Conservation (phyloP, 2,329 filamentous ascomycete genomes). For the Colletotrichum sp. region DNA sequence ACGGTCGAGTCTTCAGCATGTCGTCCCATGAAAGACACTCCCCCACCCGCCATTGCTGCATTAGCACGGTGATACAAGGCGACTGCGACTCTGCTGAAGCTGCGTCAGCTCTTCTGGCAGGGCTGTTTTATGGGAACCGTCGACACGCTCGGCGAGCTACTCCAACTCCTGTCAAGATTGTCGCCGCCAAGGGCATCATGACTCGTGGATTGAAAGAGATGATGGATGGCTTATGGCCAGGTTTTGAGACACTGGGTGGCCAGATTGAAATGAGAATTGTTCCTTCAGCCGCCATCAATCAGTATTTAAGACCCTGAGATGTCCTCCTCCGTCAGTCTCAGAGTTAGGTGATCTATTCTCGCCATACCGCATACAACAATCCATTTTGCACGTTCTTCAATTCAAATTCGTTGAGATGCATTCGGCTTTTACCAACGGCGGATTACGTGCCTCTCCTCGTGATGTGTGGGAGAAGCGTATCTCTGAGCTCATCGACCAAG, state of each 20-base stretch:
- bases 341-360: neutral
- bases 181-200: neutral
- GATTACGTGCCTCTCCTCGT: neutral
- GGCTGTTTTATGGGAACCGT: neutral
- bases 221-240: neutral
- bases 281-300: neutral
- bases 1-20: neutral
- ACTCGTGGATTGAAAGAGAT: neutral
- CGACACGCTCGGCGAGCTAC: neutral
- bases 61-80: neutral
- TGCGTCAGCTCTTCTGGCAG: neutral
- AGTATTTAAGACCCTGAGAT: neutral
- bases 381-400: fast-evolving
- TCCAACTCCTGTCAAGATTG: neutral
- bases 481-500: neutral
- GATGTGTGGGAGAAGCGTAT: neutral
- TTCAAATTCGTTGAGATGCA: neutral
- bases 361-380: neutral
- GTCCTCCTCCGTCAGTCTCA: neutral
- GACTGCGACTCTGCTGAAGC: neutral
- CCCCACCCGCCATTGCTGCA: neutral
- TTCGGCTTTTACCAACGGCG: neutral
- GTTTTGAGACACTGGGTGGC: neutral
- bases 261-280: neutral
- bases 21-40: neutral